phyloP scores from a whole-genome alignment of 1,284 basidiomycete genomes.

The Rugosomyces carneus region DNA sequence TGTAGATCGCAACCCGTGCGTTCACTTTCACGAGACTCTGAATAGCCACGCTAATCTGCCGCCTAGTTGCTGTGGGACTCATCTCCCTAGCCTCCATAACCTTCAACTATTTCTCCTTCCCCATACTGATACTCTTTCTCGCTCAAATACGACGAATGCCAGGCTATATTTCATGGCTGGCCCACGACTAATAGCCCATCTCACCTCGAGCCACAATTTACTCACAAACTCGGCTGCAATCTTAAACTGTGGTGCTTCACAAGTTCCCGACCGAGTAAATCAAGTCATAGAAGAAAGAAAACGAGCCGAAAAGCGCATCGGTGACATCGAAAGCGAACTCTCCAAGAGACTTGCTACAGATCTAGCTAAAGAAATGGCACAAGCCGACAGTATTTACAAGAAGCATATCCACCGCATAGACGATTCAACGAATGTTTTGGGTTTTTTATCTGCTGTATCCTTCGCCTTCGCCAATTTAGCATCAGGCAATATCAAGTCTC shows the following conservation, averaged over 20 bases:
- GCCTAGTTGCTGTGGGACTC: constrained; percentile 82
- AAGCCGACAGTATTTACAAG: constrained; percentile 28
- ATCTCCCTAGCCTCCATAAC: constrained; percentile 66
- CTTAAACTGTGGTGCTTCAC: constrained; percentile 59
- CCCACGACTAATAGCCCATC: constrained; percentile 60
- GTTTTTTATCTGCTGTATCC: constrained; percentile 55
- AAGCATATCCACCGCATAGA: constrained; percentile 54
- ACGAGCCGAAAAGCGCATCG: constrained; percentile 54
- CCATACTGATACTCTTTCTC: constrained; percentile 54
- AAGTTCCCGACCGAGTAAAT: constrained; percentile 63
- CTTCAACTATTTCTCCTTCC: constrained; percentile 69
- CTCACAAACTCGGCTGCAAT: constrained; percentile 52
- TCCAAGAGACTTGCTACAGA: constrained; percentile 49
- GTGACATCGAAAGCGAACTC: constrained; percentile 64
- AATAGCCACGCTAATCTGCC: constrained; percentile 3
- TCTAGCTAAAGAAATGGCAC: constrained; percentile 31
- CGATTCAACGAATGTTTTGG: constrained; percentile 53
- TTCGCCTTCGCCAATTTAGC: constrained; percentile 36
- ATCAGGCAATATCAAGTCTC: constrained; percentile 26
- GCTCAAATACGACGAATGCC: constrained; percentile 54
- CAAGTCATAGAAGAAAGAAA: constrained; percentile 64
- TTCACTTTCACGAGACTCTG: constrained; percentile 9
- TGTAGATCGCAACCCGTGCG: constrained; percentile 74
- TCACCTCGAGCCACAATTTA: constrained; percentile 48
- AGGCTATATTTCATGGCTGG: constrained; percentile 81